Conservation (phyloP, 192 early-diverging fungal species). For the Mortierella alpina region DNA sequence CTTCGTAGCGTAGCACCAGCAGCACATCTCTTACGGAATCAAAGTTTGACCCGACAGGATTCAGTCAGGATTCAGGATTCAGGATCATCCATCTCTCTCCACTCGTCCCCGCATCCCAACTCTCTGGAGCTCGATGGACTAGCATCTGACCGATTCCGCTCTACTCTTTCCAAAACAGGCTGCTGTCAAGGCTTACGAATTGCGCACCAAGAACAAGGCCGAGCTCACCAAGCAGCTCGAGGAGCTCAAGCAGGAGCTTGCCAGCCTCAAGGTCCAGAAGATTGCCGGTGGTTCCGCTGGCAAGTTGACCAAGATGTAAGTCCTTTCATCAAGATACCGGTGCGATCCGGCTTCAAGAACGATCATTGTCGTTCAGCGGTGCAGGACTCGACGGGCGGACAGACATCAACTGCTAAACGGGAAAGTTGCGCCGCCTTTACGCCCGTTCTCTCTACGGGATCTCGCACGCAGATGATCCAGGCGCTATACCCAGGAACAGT, state of each 20-base stretch:
- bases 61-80: neutral
- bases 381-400: no score
- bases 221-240: conserved; percentile 93
- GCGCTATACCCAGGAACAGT: no score
- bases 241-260: conserved; percentile 94
- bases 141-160: conserved; percentile 22
- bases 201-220: conserved; percentile 94
- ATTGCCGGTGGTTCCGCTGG: conserved; percentile 79
- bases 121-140: neutral
- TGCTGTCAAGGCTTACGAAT: conserved; percentile 92
- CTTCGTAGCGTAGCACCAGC: no score
- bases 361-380: no score
- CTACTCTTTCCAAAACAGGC: conserved; percentile 58
- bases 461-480: no score
- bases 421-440: no score
- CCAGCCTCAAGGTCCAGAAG: conserved; percentile 95
- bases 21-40: neutral
- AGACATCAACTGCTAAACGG: no score
- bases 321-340: neutral
- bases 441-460: no score
- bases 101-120: no score
- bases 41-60: neutral
- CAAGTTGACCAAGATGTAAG: conserved; percentile 89
- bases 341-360: no score
- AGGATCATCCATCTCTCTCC: neutral